A percentile compares a stretch with the other conserved stretches of the same genome.
These are phyloP conservation scores for Tranzscheliella williamsii DNA, from an alignment of 1,284 basidiomycete genomes.

Conservation along the genomic window DNA sequence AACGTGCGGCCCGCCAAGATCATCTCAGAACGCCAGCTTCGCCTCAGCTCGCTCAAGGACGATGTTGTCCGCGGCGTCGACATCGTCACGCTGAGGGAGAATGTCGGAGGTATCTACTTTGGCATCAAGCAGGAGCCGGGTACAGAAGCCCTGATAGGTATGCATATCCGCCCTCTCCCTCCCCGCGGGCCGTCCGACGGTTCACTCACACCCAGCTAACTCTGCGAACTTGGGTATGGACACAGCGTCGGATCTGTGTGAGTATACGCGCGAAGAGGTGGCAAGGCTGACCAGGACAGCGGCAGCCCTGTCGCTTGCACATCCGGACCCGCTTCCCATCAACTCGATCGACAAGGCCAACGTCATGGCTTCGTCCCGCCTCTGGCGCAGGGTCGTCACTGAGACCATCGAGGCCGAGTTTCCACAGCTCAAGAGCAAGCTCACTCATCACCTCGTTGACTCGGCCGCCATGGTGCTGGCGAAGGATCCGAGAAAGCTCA, in stretches of 20 bases:
- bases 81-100: conserved; percentile 90
- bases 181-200: too few relatives aligned
- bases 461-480: conserved; percentile 96
- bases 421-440: conserved; percentile 26
- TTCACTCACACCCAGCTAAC: too few relatives aligned
- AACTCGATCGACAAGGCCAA: conserved; percentile 98
- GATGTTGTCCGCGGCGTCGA: conserved; percentile 81
- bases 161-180: too few relatives aligned
- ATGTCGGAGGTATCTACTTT: conserved; percentile 74
- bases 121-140: conserved; percentile 82
- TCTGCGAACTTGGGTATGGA: too few relatives aligned
- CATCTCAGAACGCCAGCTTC: conserved; percentile 82
- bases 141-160: conserved; percentile 27
- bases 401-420: conserved; percentile 51
- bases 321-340: conserved; percentile 79
- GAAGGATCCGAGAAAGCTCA: conserved; percentile 84
- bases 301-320: conserved; percentile 76
- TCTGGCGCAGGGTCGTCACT: conserved; percentile 77
- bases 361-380: conserved; percentile 86
- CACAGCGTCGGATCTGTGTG: conserved; percentile 36
- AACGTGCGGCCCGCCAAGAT: conserved; percentile 97
- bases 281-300: conserved; percentile 92
- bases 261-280: conserved; percentile 84
- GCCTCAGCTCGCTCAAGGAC: conserved; percentile 83
- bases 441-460: conserved; percentile 79